These are phyloP conservation scores for Sungouiella blattae DNA, from an alignment of 805 yeast genomes.

Conservation along the genomic window DNA sequence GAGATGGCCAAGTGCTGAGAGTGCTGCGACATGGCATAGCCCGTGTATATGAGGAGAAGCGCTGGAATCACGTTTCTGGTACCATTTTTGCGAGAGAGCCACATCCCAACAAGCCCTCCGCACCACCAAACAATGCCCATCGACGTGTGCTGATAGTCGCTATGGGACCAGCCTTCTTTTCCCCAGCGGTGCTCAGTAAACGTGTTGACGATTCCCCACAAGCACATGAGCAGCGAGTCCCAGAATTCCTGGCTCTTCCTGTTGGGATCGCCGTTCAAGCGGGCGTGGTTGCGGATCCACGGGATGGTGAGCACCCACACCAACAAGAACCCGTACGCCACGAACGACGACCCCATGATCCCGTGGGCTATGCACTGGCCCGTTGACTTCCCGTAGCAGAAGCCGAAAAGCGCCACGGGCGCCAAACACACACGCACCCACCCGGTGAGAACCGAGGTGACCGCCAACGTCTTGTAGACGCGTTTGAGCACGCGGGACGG, in stretches of 20 bases:
- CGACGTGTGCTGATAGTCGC: constrained; percentile 91
- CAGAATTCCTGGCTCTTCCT: constrained; percentile 71
- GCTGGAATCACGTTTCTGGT: constrained; percentile 64
- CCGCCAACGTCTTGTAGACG: constrained; percentile 43
- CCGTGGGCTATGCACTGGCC: constrained; percentile 98
- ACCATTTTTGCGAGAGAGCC: constrained; percentile 54
- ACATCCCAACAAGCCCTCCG: constrained; percentile 84
- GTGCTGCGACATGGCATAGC: constrained; percentile 93
- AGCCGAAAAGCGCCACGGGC: constrained; percentile 80
- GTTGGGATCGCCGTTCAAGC: constrained; percentile 15
- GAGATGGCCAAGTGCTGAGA: constrained; percentile 71
- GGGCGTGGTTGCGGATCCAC: constrained; percentile 57
- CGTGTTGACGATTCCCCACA: constrained; percentile 92
- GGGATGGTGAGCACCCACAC: constrained; percentile 66
- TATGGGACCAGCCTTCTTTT: constrained; percentile 79
- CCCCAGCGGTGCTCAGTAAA: constrained; percentile 98
- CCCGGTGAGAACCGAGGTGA: constrained; percentile 52
- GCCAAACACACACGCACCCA: constrained; percentile 82
- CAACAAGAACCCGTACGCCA: constrained; percentile 73
- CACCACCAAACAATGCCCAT: constrained; percentile 98
- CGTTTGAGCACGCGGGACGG: constrained; percentile 11
- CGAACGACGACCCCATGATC: constrained; percentile 89
- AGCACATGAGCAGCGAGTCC: constrained; percentile 75
- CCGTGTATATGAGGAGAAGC: constrained; percentile 77
- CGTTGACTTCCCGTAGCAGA: constrained; percentile 76